Base-by-base conservation (phyloP, 176 grass and related monocot species). In the Carex cristatella region DNA sequence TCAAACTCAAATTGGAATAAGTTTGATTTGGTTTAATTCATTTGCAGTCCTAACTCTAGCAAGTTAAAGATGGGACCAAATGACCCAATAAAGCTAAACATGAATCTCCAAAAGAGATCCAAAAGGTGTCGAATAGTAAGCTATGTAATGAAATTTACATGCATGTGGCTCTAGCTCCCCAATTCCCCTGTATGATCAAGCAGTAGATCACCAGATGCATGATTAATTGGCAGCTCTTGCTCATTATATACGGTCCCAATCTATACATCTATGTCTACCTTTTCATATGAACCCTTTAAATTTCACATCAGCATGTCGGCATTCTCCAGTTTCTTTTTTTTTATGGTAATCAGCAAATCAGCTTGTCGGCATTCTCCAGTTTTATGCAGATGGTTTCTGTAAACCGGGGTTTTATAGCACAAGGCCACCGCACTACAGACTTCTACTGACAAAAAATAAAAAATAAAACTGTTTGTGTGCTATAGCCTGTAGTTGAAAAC, bases 121-220 rank as follows among this genome's bases (percentile, higher is more conserved):
- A 69, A 69, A 69, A 54, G 18, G 61, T 10, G 19, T 6, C 3
- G 18, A 6, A n/a, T 18, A 60, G 57, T 60, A 60, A 60, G 61
- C 5, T 27, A 8, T 63, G 61, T 63, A 72, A 53, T 75, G 13
- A 28, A 27, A 48, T 54, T 31, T 76, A 54, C 71, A 76, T 86
- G 69, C 84, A 79, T 65, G 84, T 86, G 84, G 84, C 28, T 78
- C 60, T 74, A 48, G 38, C 38, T 40, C 38, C 38, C 38, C 73
- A 30, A 74, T 19, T 74, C 4, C 38, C 8, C 15, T 10, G n/a
- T 40, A 46, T 37, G 30, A 32, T 80, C 73, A 86, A 37, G 51
- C 32, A 37, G 44, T 79, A 86, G 5, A 68, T 54, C 48, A 60
- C 61, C 48, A 79, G 42, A 30, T 48, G 23, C 23, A 23, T 23